phyloP scores from a whole-genome alignment of 345 rosid species.

The Populus davidiana region DNA sequence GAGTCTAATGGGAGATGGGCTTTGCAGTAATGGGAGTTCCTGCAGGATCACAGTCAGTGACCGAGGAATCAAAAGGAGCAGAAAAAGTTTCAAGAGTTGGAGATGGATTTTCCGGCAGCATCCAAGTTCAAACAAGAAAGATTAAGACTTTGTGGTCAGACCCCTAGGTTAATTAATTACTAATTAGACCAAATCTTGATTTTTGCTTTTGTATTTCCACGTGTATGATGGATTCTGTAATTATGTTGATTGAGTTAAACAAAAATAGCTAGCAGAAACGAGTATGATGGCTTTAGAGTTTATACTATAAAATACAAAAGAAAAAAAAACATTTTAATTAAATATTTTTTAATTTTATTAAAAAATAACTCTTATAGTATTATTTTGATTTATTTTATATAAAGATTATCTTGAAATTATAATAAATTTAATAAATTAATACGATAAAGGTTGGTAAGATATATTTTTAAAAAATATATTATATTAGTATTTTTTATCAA shows the following conservation, averaged over 20 bases:
- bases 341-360: no score
- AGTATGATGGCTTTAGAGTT: background rate
- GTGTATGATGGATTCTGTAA: background rate
- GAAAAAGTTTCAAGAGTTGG: constrained; percentile 90
- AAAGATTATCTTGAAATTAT: no score
- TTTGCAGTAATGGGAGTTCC: constrained; percentile 44
- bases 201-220: background rate
- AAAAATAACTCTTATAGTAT: no score
- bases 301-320: no score
- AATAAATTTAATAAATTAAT: no score
- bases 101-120: constrained; percentile 81
- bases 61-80: constrained; percentile 63
- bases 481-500: no score
- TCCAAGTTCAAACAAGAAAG: constrained; percentile 42
- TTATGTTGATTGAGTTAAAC: background rate
- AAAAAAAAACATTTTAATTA: no score
- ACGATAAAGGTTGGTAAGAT: no score
- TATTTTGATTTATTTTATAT: no score
- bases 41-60: constrained; percentile 64
- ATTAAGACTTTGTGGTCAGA: constrained; percentile 27
- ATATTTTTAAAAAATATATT: no score
- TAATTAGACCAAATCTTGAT: background rate
- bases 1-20: constrained; percentile 20
- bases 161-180: background rate
- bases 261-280: background rate